Evolutionary conservation across 2,329 filamentous ascomycete genomes (phyloP).

Genomic region (Lachnellula cervina): DNA sequence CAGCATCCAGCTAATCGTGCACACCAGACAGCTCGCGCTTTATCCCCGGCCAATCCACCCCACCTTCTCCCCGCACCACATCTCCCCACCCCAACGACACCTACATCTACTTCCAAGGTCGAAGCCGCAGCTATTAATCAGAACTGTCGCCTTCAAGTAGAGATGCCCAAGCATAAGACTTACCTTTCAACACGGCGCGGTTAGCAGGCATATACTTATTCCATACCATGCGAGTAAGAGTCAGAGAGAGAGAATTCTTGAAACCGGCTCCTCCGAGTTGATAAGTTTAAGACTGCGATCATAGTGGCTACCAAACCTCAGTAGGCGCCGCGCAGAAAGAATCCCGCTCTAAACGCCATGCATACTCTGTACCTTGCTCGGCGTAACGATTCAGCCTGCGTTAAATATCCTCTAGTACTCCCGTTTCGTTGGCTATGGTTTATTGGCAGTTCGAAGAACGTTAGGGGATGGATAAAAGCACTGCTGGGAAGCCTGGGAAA

Average conservation of each 20-base stretch:
- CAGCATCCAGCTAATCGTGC: neutral
- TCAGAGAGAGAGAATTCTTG: neutral
- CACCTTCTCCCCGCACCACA: neutral
- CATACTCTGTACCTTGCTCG: no score
- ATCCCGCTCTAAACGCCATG: no score
- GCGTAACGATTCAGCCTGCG: no score
- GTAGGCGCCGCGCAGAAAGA: no score
- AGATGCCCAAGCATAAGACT: neutral
- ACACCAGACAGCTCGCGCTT: neutral
- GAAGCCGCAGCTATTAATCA: neutral
- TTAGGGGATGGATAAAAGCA: no score
- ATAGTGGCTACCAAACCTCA: no score
- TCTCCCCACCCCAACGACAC: neutral
- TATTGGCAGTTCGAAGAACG: no score
- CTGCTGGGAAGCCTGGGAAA: no score
- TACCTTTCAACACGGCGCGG: neutral
- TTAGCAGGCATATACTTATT: neutral
- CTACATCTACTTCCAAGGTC: neutral
- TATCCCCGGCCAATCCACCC: neutral
- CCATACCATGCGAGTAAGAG: neutral
- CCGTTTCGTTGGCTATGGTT: no score
- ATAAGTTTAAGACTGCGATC: no score
- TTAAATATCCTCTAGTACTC: no score
- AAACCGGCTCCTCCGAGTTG: no score
- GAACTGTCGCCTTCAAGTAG: neutral